Evolutionary conservation across 805 yeast species (phyloP).

Genomic region (Saccharomycopsis sp.): DNA sequence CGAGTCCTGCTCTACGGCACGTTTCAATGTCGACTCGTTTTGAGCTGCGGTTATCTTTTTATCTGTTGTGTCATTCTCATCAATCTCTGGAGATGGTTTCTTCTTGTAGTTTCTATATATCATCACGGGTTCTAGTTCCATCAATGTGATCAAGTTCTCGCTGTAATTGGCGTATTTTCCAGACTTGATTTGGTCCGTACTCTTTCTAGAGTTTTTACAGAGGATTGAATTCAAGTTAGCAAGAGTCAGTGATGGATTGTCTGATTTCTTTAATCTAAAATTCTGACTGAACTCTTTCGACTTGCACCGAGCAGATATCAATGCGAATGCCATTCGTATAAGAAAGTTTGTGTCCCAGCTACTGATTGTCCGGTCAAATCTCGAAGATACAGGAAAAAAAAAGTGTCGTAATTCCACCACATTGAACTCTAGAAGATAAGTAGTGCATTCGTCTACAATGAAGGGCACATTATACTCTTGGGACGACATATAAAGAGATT

Average conservation of each 20-base stretch:
- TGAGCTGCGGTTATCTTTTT: background rate
- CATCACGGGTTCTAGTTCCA: background rate
- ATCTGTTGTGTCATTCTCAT: background rate
- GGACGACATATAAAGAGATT: background rate
- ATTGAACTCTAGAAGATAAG: background rate
- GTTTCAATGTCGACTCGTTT: background rate
- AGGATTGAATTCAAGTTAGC: background rate
- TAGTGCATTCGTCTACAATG: background rate
- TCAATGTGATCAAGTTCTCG: background rate
- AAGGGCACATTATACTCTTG: background rate
- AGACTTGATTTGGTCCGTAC: background rate
- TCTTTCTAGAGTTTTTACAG: background rate
- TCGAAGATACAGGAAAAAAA: background rate
- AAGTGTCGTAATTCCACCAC: background rate
- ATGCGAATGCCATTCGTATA: background rate
- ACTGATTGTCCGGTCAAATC: background rate
- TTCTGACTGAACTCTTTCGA: background rate
- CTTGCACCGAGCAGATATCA: background rate
- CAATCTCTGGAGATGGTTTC: background rate
- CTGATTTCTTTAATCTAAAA: background rate
- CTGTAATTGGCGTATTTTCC: background rate
- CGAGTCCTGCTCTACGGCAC: background rate
- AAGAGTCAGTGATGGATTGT: background rate
- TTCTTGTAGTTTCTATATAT: background rate
- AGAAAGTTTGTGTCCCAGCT: background rate